phyloP scores from a whole-genome alignment of 495 filamentous ascomycete genomes.

The Terfezia boudieri region DNA sequence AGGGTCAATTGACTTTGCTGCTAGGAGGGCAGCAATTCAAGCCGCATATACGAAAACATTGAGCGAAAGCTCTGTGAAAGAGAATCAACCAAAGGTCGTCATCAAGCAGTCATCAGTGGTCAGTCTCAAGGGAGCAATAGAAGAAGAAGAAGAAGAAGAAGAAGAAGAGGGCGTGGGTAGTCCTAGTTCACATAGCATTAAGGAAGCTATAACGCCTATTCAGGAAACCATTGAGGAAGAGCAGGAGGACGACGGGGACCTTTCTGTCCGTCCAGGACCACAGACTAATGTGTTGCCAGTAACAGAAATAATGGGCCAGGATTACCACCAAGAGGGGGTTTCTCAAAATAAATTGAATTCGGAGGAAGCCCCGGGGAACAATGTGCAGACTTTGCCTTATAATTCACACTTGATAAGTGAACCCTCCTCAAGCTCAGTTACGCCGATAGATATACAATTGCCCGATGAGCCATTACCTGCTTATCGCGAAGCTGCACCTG shows the following conservation, averaged over 20 bases:
- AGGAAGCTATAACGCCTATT: constrained; percentile 9
- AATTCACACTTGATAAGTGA: neutral
- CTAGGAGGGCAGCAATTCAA: constrained; percentile 39
- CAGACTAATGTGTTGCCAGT: neutral
- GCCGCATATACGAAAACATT: constrained; percentile 40
- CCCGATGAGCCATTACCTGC: neutral
- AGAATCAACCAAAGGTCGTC: constrained; percentile 20
- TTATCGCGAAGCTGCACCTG: neutral
- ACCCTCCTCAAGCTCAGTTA: neutral
- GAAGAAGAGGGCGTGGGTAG: neutral
- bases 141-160: constrained; percentile 7
- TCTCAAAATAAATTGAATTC: neutral
- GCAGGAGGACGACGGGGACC: constrained; percentile 9
- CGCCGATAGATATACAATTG: neutral
- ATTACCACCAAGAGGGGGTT: neutral
- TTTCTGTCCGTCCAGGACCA: neutral
- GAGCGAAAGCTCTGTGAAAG: constrained; percentile 28
- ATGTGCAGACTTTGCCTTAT: neutral
- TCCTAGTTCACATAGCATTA: neutral
- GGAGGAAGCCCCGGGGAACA: neutral
- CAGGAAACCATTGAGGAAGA: constrained; percentile 16
- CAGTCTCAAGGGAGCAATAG: constrained; percentile 12
- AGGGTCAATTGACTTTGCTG: constrained; percentile 41
- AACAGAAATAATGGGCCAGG: neutral
- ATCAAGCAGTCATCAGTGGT: constrained; percentile 8